Conservation (phyloP, 768 basidiomycete species). For the Leccinum uliginosum region DNA sequence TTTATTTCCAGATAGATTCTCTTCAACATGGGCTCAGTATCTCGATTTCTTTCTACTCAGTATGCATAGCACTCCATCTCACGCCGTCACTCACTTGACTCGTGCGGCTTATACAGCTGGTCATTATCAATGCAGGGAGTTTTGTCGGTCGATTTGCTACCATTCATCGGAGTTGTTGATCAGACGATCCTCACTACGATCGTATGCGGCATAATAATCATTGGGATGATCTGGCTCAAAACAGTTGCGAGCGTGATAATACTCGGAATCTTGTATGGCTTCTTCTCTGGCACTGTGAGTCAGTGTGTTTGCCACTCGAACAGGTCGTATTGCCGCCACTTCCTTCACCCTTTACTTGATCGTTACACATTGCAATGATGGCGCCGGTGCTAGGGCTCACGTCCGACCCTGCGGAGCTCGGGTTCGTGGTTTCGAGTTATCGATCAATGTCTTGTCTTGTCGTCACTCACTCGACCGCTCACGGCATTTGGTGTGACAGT, state of each 20-base stretch:
- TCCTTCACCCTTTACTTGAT: no score
- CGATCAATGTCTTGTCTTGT: neutral
- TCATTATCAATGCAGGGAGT: constrained; percentile 44
- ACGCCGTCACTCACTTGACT: neutral
- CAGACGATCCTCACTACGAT: constrained; percentile 33
- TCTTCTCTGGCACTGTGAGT: constrained; percentile 46
- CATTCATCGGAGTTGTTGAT: constrained; percentile 41
- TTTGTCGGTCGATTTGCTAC: constrained; percentile 44
- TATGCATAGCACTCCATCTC: neutral
- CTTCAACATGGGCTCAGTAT: constrained; percentile 43
- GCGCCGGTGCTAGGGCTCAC: constrained; percentile 46
- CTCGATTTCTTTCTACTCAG: constrained; percentile 48
- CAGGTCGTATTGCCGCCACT: neutral
- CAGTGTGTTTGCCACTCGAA: constrained; percentile 5
- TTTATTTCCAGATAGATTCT: constrained; percentile 56
- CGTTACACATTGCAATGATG: constrained; percentile 35
- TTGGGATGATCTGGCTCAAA: constrained; percentile 39
- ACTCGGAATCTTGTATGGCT: constrained; percentile 44
- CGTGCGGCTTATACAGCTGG: neutral
- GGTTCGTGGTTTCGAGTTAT: constrained; percentile 25
- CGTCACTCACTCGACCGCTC: neutral
- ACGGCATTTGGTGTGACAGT: constrained; percentile 7
- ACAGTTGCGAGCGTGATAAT: constrained; percentile 35
- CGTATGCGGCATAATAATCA: constrained; percentile 35
- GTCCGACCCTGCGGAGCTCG: constrained; percentile 47